A percentile compares a stretch with the other conserved stretches of the same genome.
phyloP scores from a whole-genome alignment of 495 filamentous ascomycete genomes.

The Trichoderma orchidacearum region DNA sequence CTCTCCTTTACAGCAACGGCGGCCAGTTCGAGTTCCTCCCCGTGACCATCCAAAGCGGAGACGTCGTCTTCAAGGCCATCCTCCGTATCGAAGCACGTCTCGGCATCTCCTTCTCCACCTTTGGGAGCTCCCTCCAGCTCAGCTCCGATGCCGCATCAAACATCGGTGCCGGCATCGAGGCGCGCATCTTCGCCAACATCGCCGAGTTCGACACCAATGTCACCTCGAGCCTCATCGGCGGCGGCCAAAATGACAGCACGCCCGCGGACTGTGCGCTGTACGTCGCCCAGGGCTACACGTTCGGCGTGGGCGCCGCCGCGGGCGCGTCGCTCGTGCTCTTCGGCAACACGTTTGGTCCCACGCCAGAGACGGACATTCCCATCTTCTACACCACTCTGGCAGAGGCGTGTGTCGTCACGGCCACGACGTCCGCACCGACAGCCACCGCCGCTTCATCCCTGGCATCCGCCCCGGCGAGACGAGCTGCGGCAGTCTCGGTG shows the following conservation, averaged over 20 bases:
- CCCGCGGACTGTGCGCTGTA: constrained; percentile 28
- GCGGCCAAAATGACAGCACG: constrained; percentile 16
- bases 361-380: constrained; percentile 27
- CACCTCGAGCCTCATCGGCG: no score
- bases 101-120: constrained; percentile 22
- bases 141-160: constrained; percentile 3
- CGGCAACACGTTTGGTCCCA: constrained; percentile 33
- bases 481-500: constrained; percentile 8
- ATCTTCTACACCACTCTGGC: constrained; percentile 40
- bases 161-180: constrained; percentile 28
- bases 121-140: not conserved
- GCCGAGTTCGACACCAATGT: constrained; percentile 40
- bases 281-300: constrained; percentile 31
- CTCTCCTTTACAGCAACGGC: constrained; percentile 34
- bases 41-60: constrained; percentile 27
- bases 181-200: constrained; percentile 32
- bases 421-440: constrained; percentile 13
- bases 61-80: constrained; percentile 26
- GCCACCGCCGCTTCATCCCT: constrained; percentile 3
- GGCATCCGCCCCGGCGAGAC: constrained; percentile 1
- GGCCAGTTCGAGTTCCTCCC: constrained; percentile 44
- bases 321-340: constrained; percentile 33
- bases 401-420: constrained; percentile 24
- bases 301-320: constrained; percentile 35
- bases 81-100: constrained; percentile 30